phyloP scores from a whole-genome alignment of 441 rosid species.

The Populus tomentosa region DNA sequence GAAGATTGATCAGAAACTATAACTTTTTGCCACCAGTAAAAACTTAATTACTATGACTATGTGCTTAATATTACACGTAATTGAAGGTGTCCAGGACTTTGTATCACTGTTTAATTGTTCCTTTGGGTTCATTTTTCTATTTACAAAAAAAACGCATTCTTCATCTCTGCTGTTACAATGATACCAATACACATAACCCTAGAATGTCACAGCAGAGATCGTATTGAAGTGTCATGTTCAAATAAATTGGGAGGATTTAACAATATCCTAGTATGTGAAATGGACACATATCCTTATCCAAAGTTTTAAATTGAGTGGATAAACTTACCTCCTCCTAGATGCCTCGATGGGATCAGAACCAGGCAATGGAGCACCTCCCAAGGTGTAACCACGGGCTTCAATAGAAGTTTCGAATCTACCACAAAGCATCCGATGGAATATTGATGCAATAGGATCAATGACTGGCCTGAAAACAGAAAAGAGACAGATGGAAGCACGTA shows the following conservation, averaged over 20 bases:
- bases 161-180: not conserved
- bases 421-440: constrained; percentile 77
- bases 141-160: not conserved
- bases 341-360: constrained; percentile 96
- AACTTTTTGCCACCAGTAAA: not conserved
- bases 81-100: not conserved
- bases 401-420: constrained; percentile 53
- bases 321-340: constrained; percentile 79
- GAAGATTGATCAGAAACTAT: not conserved
- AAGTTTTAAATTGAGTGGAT: not conserved
- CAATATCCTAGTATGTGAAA: not conserved
- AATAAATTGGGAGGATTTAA: not conserved
- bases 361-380: constrained; percentile 70
- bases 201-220: not conserved
- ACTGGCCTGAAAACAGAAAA: constrained; percentile 50
- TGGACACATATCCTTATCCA: not conserved
- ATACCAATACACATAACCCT: not conserved
- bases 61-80: not conserved
- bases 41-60: not conserved
- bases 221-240: not conserved
- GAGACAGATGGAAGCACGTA: not conserved
- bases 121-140: not conserved
- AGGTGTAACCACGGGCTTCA: constrained; percentile 44
- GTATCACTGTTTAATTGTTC: not conserved
- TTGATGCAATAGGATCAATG: constrained; percentile 69